phyloP scores from a whole-genome alignment of 2,329 filamentous ascomycete species.

The Rachicladosporium sp. region DNA sequence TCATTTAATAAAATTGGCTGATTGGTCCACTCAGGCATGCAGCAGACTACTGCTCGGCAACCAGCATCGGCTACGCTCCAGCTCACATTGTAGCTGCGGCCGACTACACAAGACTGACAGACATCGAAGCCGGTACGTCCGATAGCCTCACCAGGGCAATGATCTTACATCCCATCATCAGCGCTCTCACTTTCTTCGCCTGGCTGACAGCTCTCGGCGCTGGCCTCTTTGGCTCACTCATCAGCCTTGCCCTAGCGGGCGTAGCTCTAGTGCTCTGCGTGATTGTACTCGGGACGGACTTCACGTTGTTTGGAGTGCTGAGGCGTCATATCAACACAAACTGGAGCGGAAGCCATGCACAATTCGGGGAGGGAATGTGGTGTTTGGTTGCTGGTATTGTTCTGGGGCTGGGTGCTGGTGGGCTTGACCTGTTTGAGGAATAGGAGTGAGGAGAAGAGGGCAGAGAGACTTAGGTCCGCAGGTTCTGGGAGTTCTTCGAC shows the following conservation, averaged over 20 bases:
- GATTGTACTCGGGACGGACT: constrained; percentile 43
- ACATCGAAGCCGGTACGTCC: constrained; percentile 32
- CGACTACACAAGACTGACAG: constrained; percentile 31
- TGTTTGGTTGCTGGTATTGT: constrained; percentile 43
- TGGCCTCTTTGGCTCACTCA: constrained; percentile 40
- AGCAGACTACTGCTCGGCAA: constrained; percentile 35
- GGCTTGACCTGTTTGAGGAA: constrained; percentile 49
- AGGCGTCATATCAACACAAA: constrained; percentile 41
- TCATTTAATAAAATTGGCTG: neutral
- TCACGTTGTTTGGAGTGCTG: constrained; percentile 44
- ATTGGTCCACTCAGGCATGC: constrained; percentile 1
- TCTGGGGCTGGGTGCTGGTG: constrained; percentile 45
- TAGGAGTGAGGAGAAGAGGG: neutral
- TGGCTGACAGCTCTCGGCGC: constrained; percentile 44
- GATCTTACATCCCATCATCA: constrained; percentile 51
- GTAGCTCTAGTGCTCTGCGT: constrained; percentile 39
- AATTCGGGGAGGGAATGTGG: constrained; percentile 47
- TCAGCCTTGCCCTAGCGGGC: constrained; percentile 38
- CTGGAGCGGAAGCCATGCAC: constrained; percentile 30
- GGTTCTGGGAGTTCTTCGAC: too few species aligned
- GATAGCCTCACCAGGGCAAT: constrained; percentile 45
- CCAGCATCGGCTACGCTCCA: constrained; percentile 45
- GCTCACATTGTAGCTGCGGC: constrained; percentile 31
- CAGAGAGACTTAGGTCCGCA: too few species aligned
- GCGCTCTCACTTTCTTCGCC: constrained; percentile 45